Percentiles rank a stretch among this genome's conserved stretches.
phyloP scores from a whole-genome alignment of 805 yeast species.

The Zygosaccharomyces bisporus region DNA sequence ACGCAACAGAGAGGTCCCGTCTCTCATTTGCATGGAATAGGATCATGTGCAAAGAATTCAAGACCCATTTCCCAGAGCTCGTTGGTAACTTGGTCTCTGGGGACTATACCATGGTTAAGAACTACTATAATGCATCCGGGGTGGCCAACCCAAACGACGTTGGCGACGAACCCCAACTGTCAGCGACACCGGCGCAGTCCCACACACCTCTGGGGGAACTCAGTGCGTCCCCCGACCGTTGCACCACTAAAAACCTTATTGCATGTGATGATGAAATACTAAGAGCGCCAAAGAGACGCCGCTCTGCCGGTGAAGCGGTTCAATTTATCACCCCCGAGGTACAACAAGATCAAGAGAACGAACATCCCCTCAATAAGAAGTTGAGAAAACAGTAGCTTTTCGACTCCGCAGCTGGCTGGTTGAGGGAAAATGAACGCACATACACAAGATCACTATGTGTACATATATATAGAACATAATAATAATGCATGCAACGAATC shows the following conservation, averaged over 20 bases:
- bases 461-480: constrained; percentile 1
- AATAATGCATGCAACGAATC: constrained; percentile 1
- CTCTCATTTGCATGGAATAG: constrained; percentile 31
- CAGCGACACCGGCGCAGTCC: background rate
- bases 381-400: constrained; percentile 5
- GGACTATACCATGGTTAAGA: constrained; percentile 25
- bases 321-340: background rate
- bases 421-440: constrained; percentile 5
- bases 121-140: constrained; percentile 8
- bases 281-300: constrained; percentile 5
- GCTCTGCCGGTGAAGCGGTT: background rate
- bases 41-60: constrained; percentile 29
- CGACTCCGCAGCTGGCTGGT: constrained; percentile 3
- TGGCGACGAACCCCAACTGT: constrained; percentile 1
- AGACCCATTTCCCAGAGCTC: constrained; percentile 29
- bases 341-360: background rate
- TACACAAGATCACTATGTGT: constrained; percentile 1
- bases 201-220: background rate
- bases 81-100: constrained; percentile 24
- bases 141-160: constrained; percentile 6
- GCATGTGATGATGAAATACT: constrained; percentile 18
- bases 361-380: constrained; percentile 7
- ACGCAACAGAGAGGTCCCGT: constrained; percentile 5
- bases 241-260: constrained; percentile 9
- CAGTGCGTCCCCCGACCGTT: background rate